Evolutionary conservation across 2,329 filamentous ascomycete species (phyloP), one percentile per base, ranked within the genome.

Genomic region (Aspergillus sp.): DNA sequence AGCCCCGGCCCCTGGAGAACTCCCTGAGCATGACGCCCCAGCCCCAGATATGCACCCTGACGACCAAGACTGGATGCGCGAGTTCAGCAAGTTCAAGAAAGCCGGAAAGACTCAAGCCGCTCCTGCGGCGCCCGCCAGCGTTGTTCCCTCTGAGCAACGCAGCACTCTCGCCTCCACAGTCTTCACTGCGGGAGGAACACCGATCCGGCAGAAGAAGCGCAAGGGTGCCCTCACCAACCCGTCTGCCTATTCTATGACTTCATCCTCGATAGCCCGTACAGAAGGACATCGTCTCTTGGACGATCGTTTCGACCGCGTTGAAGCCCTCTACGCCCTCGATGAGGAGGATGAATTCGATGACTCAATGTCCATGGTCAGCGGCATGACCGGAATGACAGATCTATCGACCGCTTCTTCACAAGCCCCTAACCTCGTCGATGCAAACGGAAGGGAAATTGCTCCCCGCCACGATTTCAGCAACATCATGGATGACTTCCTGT

Each of bases 51-150:
- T 72, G 52, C 78, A 84, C 4, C 84, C 87, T 27, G 85, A 89
- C 15, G 87, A 90, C 55, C 89, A 91, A 60, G 89, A 90, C 65
- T 99, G 95, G 92, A 83, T 98, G 76, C 87, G 89, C 56, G 90
- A 97, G 68, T 98, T 96, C 78, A 90, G 90, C 67, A 91, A 95
- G 71, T 98, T 96, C 82, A 97, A 98, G 76, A 90, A 90, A 69
- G 90, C 93, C 59, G 75, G 76, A 57, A 85, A 84, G 68, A 66
- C 74, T 17, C 73, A 74, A n/a, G 79, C 75, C 33, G 66, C 70
- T 7, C 57, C 59, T 7, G 68, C 70, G 5, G 71, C 75, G 11
- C 68, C 73, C 15, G 66, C 69, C 5, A 76, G 70, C 12, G 70
- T 73, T 14, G 70, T 72, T 7, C 71, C 74, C n/a, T 76, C 74